Evolutionary conservation across 1,284 basidiomycete genomes (phyloP).

Genomic region (Naganishia cerealis): DNA sequence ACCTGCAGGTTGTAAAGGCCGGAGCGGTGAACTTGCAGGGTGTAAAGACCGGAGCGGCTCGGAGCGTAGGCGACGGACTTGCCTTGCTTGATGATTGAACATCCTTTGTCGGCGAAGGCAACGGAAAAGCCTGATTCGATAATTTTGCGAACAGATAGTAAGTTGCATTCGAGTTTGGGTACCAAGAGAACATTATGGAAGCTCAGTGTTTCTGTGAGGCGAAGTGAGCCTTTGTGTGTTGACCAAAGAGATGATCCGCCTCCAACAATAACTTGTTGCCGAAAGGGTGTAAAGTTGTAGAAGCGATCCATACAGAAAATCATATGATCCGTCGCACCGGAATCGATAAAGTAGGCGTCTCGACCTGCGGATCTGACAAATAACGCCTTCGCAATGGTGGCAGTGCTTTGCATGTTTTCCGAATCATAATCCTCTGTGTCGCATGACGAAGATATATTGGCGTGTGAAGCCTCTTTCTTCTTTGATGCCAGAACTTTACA

Average conservation of each 20-base stretch:
- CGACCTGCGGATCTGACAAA: too few species aligned
- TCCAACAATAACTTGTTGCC: slow-evolving; percentile 4
- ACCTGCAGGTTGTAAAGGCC: neutral
- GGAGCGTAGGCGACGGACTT: neutral
- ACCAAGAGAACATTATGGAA: slow-evolving; percentile 11
- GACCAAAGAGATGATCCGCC: slow-evolving; percentile 9
- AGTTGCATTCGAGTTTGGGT: slow-evolving; percentile 13
- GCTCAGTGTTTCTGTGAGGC: neutral
- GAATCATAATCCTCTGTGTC: too few species aligned
- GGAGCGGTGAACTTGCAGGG: too few species aligned
- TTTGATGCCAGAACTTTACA: too few species aligned
- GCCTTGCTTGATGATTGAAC: neutral
- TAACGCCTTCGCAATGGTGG: too few species aligned
- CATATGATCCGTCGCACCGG: too few species aligned
- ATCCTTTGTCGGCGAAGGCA: neutral
- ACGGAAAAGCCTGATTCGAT: neutral
- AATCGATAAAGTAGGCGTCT: too few species aligned
- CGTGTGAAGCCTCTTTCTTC: too few species aligned
- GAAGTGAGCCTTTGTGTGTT: slow-evolving; percentile 7
- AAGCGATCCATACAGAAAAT: neutral
- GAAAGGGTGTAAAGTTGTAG: neutral
- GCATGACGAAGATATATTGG: too few species aligned
- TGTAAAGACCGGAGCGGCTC: neutral
- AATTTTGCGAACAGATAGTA: neutral
- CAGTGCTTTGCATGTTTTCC: too few species aligned